These are phyloP conservation scores for Pleurotus djamor DNA, from an alignment of 768 basidiomycete species.

Conservation along the genomic window DNA sequence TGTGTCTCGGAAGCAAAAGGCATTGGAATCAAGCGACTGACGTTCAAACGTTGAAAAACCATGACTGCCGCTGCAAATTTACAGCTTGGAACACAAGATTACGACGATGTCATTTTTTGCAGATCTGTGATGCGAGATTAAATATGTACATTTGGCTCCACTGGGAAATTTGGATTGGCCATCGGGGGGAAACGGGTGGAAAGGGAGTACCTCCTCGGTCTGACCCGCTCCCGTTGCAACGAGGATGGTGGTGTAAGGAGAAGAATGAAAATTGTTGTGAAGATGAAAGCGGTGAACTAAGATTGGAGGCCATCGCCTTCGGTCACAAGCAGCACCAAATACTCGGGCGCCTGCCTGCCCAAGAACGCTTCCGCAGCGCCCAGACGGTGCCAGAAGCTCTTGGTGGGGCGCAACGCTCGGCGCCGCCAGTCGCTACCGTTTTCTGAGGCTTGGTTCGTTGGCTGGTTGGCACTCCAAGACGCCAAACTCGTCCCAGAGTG, in stretches of 20 bases:
- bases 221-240: too few species aligned
- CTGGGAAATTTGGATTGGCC: background rate
- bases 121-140: background rate
- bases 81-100: background rate
- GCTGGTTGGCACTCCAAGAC: too few species aligned
- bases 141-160: background rate
- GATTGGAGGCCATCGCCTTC: too few species aligned
- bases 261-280: too few species aligned
- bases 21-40: background rate
- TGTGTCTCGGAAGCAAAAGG: background rate
- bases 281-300: too few species aligned
- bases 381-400: background rate
- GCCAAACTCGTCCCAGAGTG: too few species aligned
- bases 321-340: too few species aligned
- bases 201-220: too few species aligned
- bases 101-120: background rate
- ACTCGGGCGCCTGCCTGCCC: too few species aligned
- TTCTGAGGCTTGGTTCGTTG: too few species aligned
- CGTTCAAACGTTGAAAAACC: background rate
- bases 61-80: background rate
- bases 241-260: too few species aligned
- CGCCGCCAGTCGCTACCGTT: background rate
- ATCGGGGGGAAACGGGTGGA: too few species aligned
- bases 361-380: background rate
- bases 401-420: background rate